Evolutionary conservation across 306 rosid genomes (phyloP), one percentile per base, ranked within the genome.

Genomic region (Glycine soja): DNA sequence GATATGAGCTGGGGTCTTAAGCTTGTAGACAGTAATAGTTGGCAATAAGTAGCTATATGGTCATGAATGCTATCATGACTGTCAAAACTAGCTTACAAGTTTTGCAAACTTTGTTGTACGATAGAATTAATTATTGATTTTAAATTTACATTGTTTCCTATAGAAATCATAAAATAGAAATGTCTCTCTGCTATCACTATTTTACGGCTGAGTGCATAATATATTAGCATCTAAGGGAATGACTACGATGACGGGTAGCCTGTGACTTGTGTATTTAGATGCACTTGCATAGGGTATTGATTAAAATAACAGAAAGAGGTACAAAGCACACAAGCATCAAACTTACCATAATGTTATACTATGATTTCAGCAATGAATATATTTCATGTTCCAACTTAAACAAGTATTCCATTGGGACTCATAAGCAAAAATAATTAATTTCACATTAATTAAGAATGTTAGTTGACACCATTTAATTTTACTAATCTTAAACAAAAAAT

Each of bases 1-100:
- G 97, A 90, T 77, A 89, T 92, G 94, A 90, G 92, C 59, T 92
- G 93, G 97, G 97, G 97, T 73, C 90, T 92, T 79, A 92, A 90
- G 81, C 67, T 90, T 85, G 91, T 85, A 15, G 85, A 91, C 45
- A 45, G 70, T 4, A 10, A 18, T 53, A n/a, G 74, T 68, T 68
- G 64, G 74, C 66, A 68, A 68, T 68, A 57, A 70, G 8, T 59
- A 46, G 53, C 50, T 58, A 10, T 47, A 10, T 47, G 34, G 10
- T 30, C 69, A 7, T 56, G 80, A 15, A 15, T 81, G 40, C 43
- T 16, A 3, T 59, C 53, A 46, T 61, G 12, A 50, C 58, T 30
- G 57, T 74, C 71, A 73, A 51, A 72, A 56, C 54, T 72, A 18
- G 12, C 38, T 67, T 30, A 5, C 24, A 54, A 51, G 69, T 62